These are phyloP conservation scores for Paramecium caudatum DNA, from an alignment of 73 alveolate species.

Conservation along the genomic window DNA sequence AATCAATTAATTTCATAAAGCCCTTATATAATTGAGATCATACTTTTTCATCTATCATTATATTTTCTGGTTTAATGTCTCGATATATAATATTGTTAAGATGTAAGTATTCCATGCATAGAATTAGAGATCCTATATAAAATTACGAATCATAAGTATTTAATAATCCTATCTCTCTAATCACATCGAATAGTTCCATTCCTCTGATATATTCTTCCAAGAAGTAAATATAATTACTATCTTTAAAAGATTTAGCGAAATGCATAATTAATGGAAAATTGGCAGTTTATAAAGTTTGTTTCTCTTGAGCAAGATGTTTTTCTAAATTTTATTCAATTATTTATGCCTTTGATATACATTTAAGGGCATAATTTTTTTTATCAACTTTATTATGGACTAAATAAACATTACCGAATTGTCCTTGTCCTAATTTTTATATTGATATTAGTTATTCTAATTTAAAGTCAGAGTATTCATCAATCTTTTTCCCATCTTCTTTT, in stretches of 20 bases:
- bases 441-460: constrained; percentile 70
- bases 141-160: constrained; percentile 74
- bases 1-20: constrained; percentile 87
- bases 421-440: constrained; percentile 73
- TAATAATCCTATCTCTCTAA: constrained; percentile 76
- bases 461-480: constrained; percentile 69
- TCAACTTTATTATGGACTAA: constrained; percentile 73
- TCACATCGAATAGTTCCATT: constrained; percentile 80
- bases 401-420: constrained; percentile 81
- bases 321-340: constrained; percentile 66
- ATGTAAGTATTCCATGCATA: constrained; percentile 82
- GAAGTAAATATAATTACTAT: constrained; percentile 71
- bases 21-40: constrained; percentile 57
- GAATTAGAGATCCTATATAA: constrained; percentile 72
- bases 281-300: constrained; percentile 59
- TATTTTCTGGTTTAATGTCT: constrained; percentile 89
- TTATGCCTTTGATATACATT: constrained; percentile 74
- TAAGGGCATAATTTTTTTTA: constrained; percentile 77
- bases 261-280: constrained; percentile 80
- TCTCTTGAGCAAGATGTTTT: constrained; percentile 74
- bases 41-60: constrained; percentile 84
- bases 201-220: constrained; percentile 79
- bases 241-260: constrained; percentile 76
- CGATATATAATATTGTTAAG: constrained; percentile 81
- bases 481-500: constrained; percentile 71